These are phyloP conservation scores for Phaffia australis DNA, from an alignment of 768 basidiomycete genomes.

Conservation along the genomic window DNA sequence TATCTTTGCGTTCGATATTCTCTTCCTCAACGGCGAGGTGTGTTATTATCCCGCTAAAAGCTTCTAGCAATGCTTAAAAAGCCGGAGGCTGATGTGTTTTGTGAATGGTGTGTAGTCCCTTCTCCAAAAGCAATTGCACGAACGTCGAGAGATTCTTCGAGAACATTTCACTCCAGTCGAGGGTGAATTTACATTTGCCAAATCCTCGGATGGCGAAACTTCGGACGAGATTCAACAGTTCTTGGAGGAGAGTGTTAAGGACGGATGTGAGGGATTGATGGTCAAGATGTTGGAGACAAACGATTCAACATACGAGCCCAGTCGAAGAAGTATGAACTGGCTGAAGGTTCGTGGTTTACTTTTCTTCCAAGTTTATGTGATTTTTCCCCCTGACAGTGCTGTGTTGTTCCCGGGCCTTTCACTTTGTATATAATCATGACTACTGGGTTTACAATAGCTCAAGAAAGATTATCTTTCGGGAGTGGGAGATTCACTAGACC, in stretches of 20 bases:
- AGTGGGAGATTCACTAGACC: constrained; percentile 89
- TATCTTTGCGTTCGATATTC: constrained; percentile 86
- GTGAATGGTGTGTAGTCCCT: constrained; percentile 51
- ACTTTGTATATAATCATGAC: neutral
- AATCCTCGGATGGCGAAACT: constrained; percentile 74
- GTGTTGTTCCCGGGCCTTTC: neutral
- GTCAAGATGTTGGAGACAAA: constrained; percentile 94
- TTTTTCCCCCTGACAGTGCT: neutral
- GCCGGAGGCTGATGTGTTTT: neutral
- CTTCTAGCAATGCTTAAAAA: neutral
- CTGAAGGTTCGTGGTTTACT: constrained; percentile 57
- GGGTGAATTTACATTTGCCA: constrained; percentile 88
- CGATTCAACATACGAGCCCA: constrained; percentile 89
- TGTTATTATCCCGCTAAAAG: constrained; percentile 28
- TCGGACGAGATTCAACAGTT: constrained; percentile 90
- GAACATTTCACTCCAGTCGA: constrained; percentile 70
- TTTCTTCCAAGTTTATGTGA: neutral
- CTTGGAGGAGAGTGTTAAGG: constrained; percentile 91
- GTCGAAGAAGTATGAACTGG: constrained; percentile 92
- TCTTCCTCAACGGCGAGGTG: constrained; percentile 96
- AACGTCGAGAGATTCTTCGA: constrained; percentile 64
- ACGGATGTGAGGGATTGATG: constrained; percentile 98
- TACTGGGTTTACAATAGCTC: constrained; percentile 47
- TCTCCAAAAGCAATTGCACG: constrained; percentile 60
- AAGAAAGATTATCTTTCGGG: constrained; percentile 98